These are phyloP conservation scores for Fraxinus cuspidata DNA, from an alignment of 257 asterid genomes.

Conservation along the genomic window DNA sequence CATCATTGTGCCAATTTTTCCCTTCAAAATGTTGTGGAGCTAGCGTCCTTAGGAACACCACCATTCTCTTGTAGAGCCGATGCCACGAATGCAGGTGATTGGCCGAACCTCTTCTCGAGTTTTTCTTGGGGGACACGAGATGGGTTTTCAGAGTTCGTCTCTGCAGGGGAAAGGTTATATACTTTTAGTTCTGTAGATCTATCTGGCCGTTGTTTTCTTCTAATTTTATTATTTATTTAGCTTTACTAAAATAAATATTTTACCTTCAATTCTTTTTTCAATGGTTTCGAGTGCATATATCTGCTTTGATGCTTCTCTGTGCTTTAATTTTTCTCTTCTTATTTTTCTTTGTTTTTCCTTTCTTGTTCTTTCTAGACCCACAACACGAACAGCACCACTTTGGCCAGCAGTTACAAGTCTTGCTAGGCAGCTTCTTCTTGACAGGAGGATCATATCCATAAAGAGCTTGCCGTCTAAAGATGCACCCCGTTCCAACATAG, in stretches of 20 bases:
- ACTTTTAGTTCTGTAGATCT: background rate
- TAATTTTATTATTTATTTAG: background rate
- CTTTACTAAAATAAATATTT: background rate
- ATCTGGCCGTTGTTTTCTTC: background rate
- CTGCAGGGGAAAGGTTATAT: slow-evolving; percentile 29
- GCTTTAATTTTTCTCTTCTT: slow-evolving; percentile 46
- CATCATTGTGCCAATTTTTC: too few species aligned
- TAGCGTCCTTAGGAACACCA: slow-evolving; percentile 35
- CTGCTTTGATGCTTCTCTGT: slow-evolving; percentile 58
- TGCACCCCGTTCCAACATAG: slow-evolving; percentile 71
- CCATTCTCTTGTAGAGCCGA: slow-evolving; percentile 50
- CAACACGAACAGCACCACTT: slow-evolving; percentile 53
- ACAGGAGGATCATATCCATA: slow-evolving; percentile 58
- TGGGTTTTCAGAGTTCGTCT: slow-evolving; percentile 28
- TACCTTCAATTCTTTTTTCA: slow-evolving; percentile 57
- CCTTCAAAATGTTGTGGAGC: slow-evolving; percentile 40
- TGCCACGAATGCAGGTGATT: slow-evolving; percentile 55
- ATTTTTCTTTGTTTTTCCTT: slow-evolving; percentile 46
- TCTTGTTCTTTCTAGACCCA: slow-evolving; percentile 40
- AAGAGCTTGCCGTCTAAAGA: slow-evolving; percentile 68
- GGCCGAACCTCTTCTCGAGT: slow-evolving; percentile 53
- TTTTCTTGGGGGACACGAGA: slow-evolving; percentile 38
- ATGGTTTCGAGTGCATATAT: slow-evolving; percentile 64
- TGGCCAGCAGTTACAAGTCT: slow-evolving; percentile 60
- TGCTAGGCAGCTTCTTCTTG: slow-evolving; percentile 54